These are phyloP conservation scores for Camellia lanceoleosa DNA, from an alignment of 148 eudicot species.

Conservation along the genomic window DNA sequence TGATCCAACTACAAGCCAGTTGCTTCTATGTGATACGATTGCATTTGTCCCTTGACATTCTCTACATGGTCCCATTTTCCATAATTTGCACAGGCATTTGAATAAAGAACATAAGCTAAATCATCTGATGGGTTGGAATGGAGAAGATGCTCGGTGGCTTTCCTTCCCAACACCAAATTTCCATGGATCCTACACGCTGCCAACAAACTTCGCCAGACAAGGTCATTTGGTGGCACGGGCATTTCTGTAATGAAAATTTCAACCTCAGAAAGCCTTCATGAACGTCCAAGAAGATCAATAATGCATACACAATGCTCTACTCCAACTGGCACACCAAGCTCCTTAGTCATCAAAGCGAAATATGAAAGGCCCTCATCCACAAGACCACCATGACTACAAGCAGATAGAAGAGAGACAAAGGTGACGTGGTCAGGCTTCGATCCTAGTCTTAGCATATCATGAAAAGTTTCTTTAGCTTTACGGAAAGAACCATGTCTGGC, in stretches of 20 bases:
- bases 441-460: conserved; percentile 48
- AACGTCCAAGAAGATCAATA: conserved; percentile 69
- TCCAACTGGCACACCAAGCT: conserved; percentile 57
- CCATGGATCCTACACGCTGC: conserved; percentile 73
- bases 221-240: conserved; percentile 70
- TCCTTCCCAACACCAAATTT: conserved; percentile 51
- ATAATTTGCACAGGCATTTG: conserved; percentile 64
- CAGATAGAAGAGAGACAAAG: conserved; percentile 74
- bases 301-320: conserved; percentile 84
- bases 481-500: conserved; percentile 62
- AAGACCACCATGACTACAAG: conserved; percentile 80
- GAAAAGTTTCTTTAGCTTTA: conserved; percentile 58
- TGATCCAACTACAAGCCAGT: conserved; percentile 78
- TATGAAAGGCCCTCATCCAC: conserved; percentile 72
- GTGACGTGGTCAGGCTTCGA: conserved; percentile 68
- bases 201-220: conserved; percentile 65
- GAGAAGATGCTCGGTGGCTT: conserved; percentile 58
- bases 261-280: conserved; percentile 65
- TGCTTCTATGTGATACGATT: conserved; percentile 46
- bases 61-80: conserved; percentile 71
- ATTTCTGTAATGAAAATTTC: conserved; percentile 53
- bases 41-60: conserved; percentile 59
- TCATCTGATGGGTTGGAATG: conserved; percentile 64
- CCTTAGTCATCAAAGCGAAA: conserved; percentile 45
- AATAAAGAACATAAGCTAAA: conserved; percentile 79